Conservation (phyloP, 768 basidiomycete genomes). For the Xerocomellus amylosporus region DNA sequence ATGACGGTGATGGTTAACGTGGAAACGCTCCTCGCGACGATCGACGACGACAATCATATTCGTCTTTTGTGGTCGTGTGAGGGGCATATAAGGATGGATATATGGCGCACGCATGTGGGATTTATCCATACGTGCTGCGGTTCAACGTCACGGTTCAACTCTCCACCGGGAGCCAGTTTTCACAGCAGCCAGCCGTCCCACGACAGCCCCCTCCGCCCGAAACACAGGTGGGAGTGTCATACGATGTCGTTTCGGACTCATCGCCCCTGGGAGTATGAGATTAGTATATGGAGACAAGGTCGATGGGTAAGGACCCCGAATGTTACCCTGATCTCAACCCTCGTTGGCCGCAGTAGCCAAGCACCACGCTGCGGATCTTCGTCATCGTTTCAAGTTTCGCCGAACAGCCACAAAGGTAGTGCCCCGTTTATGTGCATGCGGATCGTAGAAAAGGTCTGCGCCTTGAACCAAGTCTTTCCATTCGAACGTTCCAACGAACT, state of each 20-base stretch:
- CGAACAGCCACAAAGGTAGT: background rate
- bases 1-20: background rate
- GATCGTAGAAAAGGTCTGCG: background rate
- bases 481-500: background rate
- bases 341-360: background rate
- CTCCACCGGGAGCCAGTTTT: background rate
- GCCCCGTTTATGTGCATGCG: too few relatives aligned
- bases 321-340: background rate
- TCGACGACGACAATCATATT: background rate
- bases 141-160: background rate
- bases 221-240: background rate
- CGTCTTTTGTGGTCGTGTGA: background rate
- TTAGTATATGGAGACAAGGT: background rate
- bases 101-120: background rate
- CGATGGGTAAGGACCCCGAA: background rate
- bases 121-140: too few relatives aligned
- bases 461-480: background rate
- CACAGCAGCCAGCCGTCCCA: background rate
- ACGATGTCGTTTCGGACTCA: too few relatives aligned
- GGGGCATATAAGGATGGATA: background rate
- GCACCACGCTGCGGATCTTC: background rate
- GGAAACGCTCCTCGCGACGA: slow-evolving; percentile 11
- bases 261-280: background rate
- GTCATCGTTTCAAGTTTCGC: background rate
- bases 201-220: background rate